Conservation (phyloP, 768 basidiomycete species). For the Tricholoma sp. region DNA sequence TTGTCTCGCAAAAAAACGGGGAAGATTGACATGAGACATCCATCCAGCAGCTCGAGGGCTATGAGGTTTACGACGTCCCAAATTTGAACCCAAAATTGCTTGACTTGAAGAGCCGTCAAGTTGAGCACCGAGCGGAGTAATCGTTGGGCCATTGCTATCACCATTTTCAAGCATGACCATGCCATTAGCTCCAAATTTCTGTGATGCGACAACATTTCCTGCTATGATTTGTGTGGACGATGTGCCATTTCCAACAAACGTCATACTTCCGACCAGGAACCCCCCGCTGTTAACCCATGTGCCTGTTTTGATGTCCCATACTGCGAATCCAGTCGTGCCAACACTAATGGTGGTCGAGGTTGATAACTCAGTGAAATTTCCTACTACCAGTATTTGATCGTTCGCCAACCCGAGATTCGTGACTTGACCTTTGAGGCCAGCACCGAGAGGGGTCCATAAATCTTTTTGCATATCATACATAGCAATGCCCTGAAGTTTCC, state of each 20-base stretch:
- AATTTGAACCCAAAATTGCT: conserved; percentile 23
- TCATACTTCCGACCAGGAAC: conserved; percentile 65
- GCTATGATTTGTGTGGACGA: conserved; percentile 59
- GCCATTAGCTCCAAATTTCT: conserved; percentile 70
- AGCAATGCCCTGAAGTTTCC: conserved; percentile 55
- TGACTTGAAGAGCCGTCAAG: conserved; percentile 39
- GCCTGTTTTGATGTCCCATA: conserved; percentile 57
- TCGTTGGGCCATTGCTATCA: conserved; percentile 43
- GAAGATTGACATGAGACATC: conserved; percentile 43
- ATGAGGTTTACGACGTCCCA: conserved; percentile 35
- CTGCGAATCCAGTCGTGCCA: conserved; percentile 59
- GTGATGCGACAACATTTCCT: conserved; percentile 54
- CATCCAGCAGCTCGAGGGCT: conserved; percentile 35
- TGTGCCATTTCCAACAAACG: conserved; percentile 65
- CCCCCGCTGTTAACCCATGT: conserved; percentile 75
- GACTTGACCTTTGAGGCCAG: conserved; percentile 78
- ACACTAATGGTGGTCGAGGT: conserved; percentile 25
- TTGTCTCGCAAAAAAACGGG: conserved; percentile 49
- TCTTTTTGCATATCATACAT: conserved; percentile 63
- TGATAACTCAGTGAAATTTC: conserved; percentile 62
- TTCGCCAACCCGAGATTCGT: conserved; percentile 46
- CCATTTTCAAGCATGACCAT: conserved; percentile 76
- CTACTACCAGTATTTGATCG: conserved; percentile 57
- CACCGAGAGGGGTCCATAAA: conserved; percentile 63
- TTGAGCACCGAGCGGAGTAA: conserved; percentile 58